These are phyloP conservation scores for Chlorella sp. DNA, from an alignment of 139 green algal species.

Conservation along the genomic window DNA sequence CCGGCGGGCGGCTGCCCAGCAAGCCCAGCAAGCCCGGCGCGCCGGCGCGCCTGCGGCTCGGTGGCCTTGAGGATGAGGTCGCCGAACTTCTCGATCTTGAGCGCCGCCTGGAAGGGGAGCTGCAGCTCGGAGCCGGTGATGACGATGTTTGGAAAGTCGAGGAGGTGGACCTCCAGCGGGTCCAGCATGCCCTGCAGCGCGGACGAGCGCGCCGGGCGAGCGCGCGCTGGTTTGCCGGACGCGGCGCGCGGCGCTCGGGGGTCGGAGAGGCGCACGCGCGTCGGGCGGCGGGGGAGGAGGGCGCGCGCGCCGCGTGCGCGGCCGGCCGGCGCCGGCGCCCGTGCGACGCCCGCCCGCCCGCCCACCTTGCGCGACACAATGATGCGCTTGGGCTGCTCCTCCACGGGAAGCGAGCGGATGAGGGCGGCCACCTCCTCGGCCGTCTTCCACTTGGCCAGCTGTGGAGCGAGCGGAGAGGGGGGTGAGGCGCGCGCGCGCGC, in stretches of 20 bases:
- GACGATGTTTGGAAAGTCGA: slow-evolving; percentile 99
- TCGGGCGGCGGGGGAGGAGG: too few relatives aligned
- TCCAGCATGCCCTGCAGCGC: slow-evolving; percentile 93
- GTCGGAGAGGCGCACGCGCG: too few relatives aligned
- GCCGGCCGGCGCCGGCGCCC: too few relatives aligned
- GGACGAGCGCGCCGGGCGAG: too few relatives aligned
- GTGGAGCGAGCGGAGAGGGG: too few relatives aligned
- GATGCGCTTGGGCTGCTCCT: slow-evolving; percentile 99
- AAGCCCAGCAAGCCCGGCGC: too few relatives aligned
- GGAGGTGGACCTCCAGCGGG: slow-evolving; percentile 97
- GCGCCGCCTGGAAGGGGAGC: slow-evolving; percentile 98
- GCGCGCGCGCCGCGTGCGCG: too few relatives aligned
- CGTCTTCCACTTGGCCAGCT: slow-evolving; percentile 99
- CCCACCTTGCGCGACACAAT: slow-evolving; percentile 94
- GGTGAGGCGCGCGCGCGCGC: too few relatives aligned
- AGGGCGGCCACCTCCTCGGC: slow-evolving; percentile 98
- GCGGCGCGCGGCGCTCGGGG: too few relatives aligned
- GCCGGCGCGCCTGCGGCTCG: too few relatives aligned
- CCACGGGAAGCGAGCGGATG: slow-evolving; percentile 93
- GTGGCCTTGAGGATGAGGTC: slow-evolving; percentile 97
- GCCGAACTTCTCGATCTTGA: slow-evolving; percentile 99
- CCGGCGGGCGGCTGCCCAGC: too few relatives aligned
- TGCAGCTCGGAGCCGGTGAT: slow-evolving; percentile 99
- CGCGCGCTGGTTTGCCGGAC: too few relatives aligned
- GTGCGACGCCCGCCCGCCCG: neutral